Evolutionary conservation across 1,139 yeast species (phyloP), one percentile per base, ranked within the genome.

Genomic region (Suhomyces choctaworum): DNA sequence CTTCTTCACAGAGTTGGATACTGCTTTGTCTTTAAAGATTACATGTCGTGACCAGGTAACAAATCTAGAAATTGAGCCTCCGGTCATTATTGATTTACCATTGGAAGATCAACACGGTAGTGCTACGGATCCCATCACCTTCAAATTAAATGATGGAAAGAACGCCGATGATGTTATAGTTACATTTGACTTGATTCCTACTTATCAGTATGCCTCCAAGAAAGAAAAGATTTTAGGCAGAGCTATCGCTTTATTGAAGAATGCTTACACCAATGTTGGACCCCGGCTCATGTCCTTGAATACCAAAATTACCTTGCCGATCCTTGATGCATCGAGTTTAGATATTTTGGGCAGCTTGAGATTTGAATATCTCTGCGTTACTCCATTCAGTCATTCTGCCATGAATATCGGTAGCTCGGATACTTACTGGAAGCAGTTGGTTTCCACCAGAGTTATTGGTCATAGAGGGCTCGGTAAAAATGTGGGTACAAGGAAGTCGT

Each of bases 381-480:
- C 75, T 7, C 82, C 97, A 1, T 90, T 90, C 54, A 58, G 57
- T 24, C 96, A 90, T 55, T 79, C 82, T 7, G 73, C 78, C 22
- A 78, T 85, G 80, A 75, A 76, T 7, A 63, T 85, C 16, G 78
- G 76, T 30, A 74, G 85, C 51, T 78, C 90, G 2, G 86, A 87
- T 37, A 84, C 95, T 1, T 90, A 89, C 60, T 92, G 97, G 97
- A 87, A 86, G 55, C 88, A 92, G 24, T 67, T 88, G 42, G 90
- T 84, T 4, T 79, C 94, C 0, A 87, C 97, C 2, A 73, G 96
- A 44, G 96, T 92, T 23, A 92, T 92, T 62, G 98, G 98, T 2
- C 98, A 92, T 56, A 78, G 98, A 52, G 98, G 98, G 6, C 69
- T 89, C 47, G 98, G 98, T 46, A 90, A 89, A 65, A 92, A 92